phyloP scores from a whole-genome alignment of 2,329 filamentous ascomycete genomes.

The Fonsecaea erecta region DNA sequence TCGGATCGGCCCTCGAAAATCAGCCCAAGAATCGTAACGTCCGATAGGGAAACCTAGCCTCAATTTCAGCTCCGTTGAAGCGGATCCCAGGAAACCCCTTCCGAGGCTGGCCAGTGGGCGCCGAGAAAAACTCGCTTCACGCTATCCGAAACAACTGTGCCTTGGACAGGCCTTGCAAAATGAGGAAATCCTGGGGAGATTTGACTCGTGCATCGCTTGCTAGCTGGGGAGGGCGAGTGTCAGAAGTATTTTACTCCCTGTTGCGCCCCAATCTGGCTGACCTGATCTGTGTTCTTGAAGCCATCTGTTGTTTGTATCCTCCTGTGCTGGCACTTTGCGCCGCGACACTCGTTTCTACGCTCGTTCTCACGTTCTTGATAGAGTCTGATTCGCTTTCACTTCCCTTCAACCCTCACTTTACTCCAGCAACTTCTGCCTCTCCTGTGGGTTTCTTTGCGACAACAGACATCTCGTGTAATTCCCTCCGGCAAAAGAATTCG shows the following conservation, averaged over 20 bases:
- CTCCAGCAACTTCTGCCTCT: constrained; percentile 1
- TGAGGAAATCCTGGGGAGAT: constrained; percentile 27
- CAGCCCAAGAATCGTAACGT: constrained; percentile 4
- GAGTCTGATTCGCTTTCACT: constrained; percentile 5
- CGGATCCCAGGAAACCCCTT: constrained; percentile 8
- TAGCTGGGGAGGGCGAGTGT: neutral
- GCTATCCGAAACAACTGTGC: constrained; percentile 14
- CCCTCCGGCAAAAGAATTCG: neutral
- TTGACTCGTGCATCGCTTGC: constrained; percentile 11
- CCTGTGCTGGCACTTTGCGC: constrained; percentile 21
- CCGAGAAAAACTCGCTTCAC: constrained; percentile 14
- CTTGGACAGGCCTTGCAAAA: constrained; percentile 3
- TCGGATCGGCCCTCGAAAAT: constrained; percentile 6
- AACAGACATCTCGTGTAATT: neutral
- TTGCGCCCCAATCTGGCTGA: constrained; percentile 8
- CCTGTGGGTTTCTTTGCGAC: neutral
- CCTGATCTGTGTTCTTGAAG: constrained; percentile 1
- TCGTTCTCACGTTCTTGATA: constrained; percentile 12
- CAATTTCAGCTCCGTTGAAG: constrained; percentile 6
- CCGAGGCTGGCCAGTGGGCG: constrained; percentile 5
- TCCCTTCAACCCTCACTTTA: constrained; percentile 6
- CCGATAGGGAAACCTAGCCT: constrained; percentile 8
- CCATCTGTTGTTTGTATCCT: neutral
- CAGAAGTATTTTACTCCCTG: constrained; percentile 11
- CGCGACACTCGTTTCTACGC: constrained; percentile 16